Base-by-base conservation (phyloP, 2,329 filamentous ascomycete genomes). In the Conoideocrella luteorostrata region DNA sequence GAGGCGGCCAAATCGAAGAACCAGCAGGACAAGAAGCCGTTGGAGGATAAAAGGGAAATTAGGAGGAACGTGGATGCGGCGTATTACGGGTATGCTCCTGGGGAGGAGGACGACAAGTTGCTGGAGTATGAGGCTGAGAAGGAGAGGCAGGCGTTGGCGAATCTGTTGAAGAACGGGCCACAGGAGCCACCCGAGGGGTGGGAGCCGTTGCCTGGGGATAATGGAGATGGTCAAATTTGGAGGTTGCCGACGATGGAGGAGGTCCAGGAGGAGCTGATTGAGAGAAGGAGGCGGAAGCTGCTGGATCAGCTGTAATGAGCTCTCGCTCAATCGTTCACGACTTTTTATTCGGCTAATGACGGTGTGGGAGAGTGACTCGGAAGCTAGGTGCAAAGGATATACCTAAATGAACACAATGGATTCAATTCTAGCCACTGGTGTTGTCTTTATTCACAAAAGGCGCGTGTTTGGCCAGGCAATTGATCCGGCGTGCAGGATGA, bases 31-130 rank as follows among this genome's bases (percentile, higher is more conserved):
- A 75, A 82, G 47, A 83, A 82, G 56, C 77, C 81, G 3, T 65
- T 80, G 7, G 84, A 88, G 57, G 75, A 77, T 48, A 74, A 85
- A 54, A 79, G 80, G 40, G 86, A 88, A 55, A 61, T 89, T 54
- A 69, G 83, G 48, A 82, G 78, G 66, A 78, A 83, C 54, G 90
- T 98, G 7, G 88, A 98, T 66, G 93, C 93, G 11, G 85, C 83
- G 24, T 98, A 98, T 65, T 98, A 96, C 63, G 93, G 93, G 32
- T 98, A 95, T 64, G 90, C 89, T 48, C 76, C 90, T 7, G 88
- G 90, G 54, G 90, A 97, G 64, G 93, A 97, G 64, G 88, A 95
- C 62, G 87, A 84, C 0, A 80, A 75, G 36, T 61, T 97, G 58
- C 62, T 96, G 50, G 78, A 72, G 41, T 95, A 94, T 61, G 93